Conservation (phyloP, 75 land plant genomes). For the Picea glauca region DNA sequence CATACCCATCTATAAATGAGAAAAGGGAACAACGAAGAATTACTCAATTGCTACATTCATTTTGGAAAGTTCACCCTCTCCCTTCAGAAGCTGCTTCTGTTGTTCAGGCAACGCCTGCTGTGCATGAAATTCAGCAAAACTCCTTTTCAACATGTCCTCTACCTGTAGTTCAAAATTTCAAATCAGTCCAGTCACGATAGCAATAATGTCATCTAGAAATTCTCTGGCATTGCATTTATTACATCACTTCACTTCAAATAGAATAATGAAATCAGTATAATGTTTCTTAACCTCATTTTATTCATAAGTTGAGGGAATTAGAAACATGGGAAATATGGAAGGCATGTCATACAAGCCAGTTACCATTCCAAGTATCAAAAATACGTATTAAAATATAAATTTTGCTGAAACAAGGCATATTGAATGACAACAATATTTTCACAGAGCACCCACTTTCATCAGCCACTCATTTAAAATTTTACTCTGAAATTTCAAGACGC, state of each 20-base stretch:
- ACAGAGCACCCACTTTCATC: background rate
- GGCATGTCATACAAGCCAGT: background rate
- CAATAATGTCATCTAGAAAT: background rate
- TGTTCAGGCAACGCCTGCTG: conserved; percentile 92
- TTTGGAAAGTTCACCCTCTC: conserved; percentile 71
- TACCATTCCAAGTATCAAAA: background rate
- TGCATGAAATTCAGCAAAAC: conserved; percentile 99
- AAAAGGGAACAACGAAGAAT: background rate
- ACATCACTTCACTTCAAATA: background rate
- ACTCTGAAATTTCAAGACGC: background rate
- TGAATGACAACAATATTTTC: background rate
- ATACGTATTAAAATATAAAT: background rate
- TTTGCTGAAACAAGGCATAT: background rate
- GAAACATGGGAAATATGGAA: background rate
- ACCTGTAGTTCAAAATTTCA: conserved; percentile 50
- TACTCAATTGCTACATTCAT: conserved; percentile 81
- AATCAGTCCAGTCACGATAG: background rate
- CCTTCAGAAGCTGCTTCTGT: conserved; percentile 64
- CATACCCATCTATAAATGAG: background rate
- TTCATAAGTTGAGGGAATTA: background rate
- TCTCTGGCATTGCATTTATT: background rate
- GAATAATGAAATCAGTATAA: background rate
- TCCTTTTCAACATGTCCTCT: conserved; percentile 98
- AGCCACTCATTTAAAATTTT: background rate
- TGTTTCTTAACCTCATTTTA: background rate